These are phyloP conservation scores for Puccinia polysora DNA, from an alignment of 1,284 basidiomycete species.

Conservation along the genomic window DNA sequence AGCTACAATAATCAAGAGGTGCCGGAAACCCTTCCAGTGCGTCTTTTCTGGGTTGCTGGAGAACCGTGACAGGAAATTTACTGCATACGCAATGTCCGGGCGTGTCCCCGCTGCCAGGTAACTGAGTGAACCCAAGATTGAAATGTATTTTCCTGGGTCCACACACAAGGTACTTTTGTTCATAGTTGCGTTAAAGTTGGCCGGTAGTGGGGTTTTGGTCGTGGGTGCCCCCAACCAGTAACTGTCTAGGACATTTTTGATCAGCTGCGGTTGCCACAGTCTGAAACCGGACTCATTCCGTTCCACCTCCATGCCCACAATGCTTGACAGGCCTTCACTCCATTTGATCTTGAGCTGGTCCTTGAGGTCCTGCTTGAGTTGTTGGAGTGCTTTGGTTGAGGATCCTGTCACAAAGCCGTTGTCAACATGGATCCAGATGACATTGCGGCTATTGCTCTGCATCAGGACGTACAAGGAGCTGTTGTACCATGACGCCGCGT, in stretches of 20 bases:
- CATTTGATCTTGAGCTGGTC: not conserved
- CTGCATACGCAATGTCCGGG: conserved; percentile 11
- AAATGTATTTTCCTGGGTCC: not conserved
- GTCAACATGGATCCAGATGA: not conserved
- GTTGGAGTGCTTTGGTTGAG: not conserved
- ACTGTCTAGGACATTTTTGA: not conserved
- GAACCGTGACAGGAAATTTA: not conserved
- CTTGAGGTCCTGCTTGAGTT: not conserved
- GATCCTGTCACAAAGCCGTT: not conserved
- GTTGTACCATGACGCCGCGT: too few relatives aligned
- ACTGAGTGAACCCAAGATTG: not conserved
- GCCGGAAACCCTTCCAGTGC: conserved; percentile 1
- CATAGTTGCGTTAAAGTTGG: not conserved
- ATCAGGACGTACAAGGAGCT: not conserved
- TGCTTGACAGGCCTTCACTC: not conserved
- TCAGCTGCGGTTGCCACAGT: not conserved
- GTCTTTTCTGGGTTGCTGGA: not conserved
- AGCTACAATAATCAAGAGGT: not conserved
- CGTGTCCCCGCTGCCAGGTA: not conserved
- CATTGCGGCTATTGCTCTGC: not conserved
- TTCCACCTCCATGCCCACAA: not conserved
- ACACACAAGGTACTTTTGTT: not conserved
- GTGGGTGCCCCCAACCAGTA: not conserved
- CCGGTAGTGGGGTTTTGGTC: not conserved
- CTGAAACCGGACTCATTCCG: not conserved